phyloP scores from a whole-genome alignment of 73 alveolate species.

The Paramecium pentaurelia region DNA sequence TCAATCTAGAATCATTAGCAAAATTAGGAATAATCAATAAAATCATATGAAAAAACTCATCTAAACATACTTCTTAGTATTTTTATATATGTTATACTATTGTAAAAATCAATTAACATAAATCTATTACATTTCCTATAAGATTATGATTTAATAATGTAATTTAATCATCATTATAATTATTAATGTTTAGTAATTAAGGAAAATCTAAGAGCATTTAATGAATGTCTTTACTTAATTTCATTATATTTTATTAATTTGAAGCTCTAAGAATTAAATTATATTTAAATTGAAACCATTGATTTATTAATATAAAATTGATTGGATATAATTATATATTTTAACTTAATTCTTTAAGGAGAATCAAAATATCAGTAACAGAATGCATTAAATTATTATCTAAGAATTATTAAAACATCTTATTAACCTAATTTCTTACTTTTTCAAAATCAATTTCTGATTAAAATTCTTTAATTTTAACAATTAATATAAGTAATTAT shows the following conservation, averaged over 20 bases:
- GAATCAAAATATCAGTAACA: background rate
- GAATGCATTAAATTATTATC: background rate
- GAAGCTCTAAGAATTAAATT: background rate
- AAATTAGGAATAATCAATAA: background rate
- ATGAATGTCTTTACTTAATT: background rate
- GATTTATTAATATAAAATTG: background rate
- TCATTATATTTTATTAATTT: background rate
- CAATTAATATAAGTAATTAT: background rate
- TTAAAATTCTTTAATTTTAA: background rate
- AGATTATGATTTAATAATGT: background rate
- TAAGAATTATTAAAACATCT: background rate
- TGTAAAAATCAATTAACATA: background rate
- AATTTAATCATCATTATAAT: background rate
- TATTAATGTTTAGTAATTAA: background rate
- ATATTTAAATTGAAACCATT: constrained; percentile 1
- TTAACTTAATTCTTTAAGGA: background rate
- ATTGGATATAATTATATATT: background rate
- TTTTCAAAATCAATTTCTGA: background rate
- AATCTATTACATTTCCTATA: background rate
- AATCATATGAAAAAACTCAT: background rate
- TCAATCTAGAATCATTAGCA: background rate
- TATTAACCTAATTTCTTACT: background rate
- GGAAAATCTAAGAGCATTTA: background rate
- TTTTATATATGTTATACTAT: background rate
- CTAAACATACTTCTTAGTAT: background rate